Conservation (phyloP, 75 land plant species). For the Pseudotsuga menziesii region DNA sequence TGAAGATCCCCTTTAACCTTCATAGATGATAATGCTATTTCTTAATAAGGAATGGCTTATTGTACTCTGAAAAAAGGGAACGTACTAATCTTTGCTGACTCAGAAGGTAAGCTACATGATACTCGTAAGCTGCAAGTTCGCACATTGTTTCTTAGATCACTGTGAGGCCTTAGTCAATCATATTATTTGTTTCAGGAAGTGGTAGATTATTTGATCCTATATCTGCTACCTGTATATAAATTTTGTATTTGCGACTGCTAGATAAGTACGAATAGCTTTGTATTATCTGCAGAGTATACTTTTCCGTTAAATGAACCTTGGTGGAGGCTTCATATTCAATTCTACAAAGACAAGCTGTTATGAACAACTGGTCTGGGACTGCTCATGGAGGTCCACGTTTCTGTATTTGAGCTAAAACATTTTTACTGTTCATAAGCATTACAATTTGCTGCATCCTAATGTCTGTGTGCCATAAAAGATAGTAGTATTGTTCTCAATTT, state of each 20-base stretch:
- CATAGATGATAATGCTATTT: not conserved
- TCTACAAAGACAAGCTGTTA: not conserved
- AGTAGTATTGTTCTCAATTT: not conserved
- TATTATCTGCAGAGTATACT: not conserved
- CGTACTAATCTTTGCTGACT: not conserved
- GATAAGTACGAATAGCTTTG: not conserved
- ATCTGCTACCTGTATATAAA: not conserved
- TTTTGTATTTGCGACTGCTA: conserved; percentile 4
- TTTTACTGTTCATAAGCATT: not conserved
- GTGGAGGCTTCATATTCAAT: not conserved
- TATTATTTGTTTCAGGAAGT: not conserved
- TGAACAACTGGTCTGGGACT: not conserved
- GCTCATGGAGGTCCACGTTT: not conserved
- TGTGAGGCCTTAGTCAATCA: not conserved
- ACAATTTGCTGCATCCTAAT: not conserved
- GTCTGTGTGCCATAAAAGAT: not conserved
- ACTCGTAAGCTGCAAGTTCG: not conserved
- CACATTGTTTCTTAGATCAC: not conserved
- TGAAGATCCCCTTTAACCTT: not conserved
- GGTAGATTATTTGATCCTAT: not conserved
- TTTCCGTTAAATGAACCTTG: not conserved
- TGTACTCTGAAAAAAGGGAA: not conserved
- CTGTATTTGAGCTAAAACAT: too few species aligned
- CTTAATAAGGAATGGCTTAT: not conserved
- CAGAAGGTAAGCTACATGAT: not conserved